A percentile compares a stretch with the other conserved stretches of the same genome.
Evolutionary conservation across 75 land plant genomes (phyloP).

Genomic region (Sequoiadendron giganteum): DNA sequence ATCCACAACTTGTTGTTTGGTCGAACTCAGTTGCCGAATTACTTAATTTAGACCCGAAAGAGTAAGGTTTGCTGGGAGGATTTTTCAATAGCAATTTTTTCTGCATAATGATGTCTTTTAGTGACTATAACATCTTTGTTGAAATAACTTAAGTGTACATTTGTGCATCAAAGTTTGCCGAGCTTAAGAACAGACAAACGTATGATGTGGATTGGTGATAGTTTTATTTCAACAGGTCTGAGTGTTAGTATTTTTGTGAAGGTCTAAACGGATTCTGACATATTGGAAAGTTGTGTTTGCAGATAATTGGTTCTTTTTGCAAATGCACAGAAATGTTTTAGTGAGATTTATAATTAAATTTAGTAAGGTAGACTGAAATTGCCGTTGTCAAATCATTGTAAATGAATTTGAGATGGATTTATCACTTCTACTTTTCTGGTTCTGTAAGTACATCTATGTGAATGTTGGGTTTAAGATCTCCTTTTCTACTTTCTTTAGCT

Average conservation of each 20-base stretch:
- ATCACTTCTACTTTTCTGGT: slow-evolving; percentile 1
- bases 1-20: slow-evolving; percentile 92
- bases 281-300: background rate
- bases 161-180: background rate
- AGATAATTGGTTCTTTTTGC: background rate
- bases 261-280: background rate
- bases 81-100: background rate
- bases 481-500: too few species aligned
- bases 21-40: slow-evolving; percentile 82
- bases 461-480: background rate
- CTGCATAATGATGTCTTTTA: background rate
- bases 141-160: background rate
- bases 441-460: background rate
- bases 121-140: background rate
- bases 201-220: background rate
- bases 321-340: background rate
- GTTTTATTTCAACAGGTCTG: background rate
- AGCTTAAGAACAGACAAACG: background rate
- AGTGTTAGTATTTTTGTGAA: background rate
- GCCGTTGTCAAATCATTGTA: background rate
- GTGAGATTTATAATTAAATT: background rate
- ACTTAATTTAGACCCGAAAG: slow-evolving; percentile 86
- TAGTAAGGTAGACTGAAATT: background rate
- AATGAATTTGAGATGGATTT: background rate
- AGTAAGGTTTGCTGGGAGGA: slow-evolving; percentile 46